Base-by-base conservation (phyloP, 768 basidiomycete genomes). In the Mycena galopus region DNA sequence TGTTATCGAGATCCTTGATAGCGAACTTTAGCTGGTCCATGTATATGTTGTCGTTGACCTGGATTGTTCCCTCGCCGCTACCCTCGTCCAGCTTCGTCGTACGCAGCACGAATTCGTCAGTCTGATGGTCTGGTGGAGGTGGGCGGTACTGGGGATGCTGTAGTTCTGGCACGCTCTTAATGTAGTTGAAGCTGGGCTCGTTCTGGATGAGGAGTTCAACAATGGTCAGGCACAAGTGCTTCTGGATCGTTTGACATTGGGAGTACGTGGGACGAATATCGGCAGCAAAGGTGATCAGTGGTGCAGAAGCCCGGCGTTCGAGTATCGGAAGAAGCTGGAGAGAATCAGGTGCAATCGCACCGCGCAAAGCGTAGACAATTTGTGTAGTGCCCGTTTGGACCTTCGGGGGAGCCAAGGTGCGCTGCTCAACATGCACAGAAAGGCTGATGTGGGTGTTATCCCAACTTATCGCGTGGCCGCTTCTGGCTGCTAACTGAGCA, bases 31-130 rank as follows among this genome's bases (percentile, higher is more conserved):
- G 65, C 44, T 77, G 76, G n/a, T 70, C 67, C 4, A 67, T 11
- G 29, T 77, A 75, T 11, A 72, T 50, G 32, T 76, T 60, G 11
- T 74, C 62, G 47, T 63, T 61, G 39, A 74, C 69, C n/a, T 59
- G 56, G 32, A 65, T 65, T 7, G 65, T 74, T 2, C 75, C 72
- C 0, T 64, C 69, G 19, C 62, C 30, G 16, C 63, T 70, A 10
- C 58, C 71, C 42, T 73, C 76, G 19, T 73, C 71, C 7, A 57
- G 37, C 27, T 32, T 73, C 1, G 72, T 65, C 2, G 68, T 74
- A 8, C 69, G 64, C 1, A 73, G 53, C 0, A 73, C 69, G 32
- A 32, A 72, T 35, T 72, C 67, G 17, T 58, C 19, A 4, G 72
- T 76, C 11, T 42, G 6, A n/a, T 73, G 42, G 10, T 65, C 61